Conservation (phyloP, 106 monocot genomes). For the Dendrobium catenatum region DNA sequence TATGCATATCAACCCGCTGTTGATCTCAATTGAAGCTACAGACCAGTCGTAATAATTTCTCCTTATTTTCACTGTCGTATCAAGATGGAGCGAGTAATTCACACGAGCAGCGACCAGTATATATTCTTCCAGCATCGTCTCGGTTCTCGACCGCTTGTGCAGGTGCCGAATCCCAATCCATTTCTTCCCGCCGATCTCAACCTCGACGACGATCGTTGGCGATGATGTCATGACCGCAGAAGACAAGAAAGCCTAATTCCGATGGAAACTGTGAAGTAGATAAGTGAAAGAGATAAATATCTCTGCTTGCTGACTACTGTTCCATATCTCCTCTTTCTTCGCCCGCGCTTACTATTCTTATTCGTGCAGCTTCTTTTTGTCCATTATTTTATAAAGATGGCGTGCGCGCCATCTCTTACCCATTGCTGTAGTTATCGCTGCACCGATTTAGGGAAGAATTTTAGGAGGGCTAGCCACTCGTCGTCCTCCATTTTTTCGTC, state of each 20-base stretch:
- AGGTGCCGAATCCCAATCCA: not conserved
- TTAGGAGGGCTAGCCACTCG: conserved; percentile 1
- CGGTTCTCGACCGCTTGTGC: no score
- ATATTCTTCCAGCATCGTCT: no score
- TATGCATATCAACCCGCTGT: no score
- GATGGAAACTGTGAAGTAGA: not conserved
- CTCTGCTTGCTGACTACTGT: not conserved
- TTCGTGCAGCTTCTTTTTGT: not conserved
- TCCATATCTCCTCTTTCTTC: not conserved
- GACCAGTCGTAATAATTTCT: no score
- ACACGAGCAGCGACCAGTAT: no score
- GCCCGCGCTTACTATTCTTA: not conserved
- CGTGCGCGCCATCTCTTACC: conserved; percentile 7
- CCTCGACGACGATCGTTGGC: not conserved
- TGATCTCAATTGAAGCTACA: no score
- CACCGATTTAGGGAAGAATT: not conserved
- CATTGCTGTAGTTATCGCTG: not conserved
- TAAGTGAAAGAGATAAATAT: not conserved
- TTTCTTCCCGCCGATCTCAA: not conserved
- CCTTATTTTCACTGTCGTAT: no score
- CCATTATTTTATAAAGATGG: not conserved
- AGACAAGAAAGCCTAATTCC: not conserved
- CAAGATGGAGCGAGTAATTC: no score
- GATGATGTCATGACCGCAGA: not conserved
- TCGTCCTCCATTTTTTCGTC: not conserved